These are phyloP conservation scores for Diaporthe batatas DNA, from an alignment of 2,329 filamentous ascomycete genomes.

Conservation along the genomic window DNA sequence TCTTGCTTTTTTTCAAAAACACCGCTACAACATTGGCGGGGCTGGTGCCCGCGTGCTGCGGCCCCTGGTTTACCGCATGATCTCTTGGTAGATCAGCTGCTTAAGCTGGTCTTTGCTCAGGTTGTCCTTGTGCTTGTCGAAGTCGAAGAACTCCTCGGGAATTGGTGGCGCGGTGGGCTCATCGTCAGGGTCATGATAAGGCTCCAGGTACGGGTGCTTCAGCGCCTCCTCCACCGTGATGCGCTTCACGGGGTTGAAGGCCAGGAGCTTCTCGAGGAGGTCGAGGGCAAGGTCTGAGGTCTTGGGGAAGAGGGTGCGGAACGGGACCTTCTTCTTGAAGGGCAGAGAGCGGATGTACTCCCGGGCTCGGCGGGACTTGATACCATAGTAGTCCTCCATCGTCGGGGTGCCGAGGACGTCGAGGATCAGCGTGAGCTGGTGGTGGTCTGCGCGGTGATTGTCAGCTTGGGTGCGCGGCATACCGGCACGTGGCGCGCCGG, in stretches of 20 bases:
- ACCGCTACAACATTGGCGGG: neutral
- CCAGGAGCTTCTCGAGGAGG: slow-evolving; percentile 92
- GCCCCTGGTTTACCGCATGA: slow-evolving; percentile 70
- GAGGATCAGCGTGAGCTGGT: slow-evolving; percentile 96
- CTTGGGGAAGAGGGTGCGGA: slow-evolving; percentile 97
- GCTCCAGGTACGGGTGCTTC: slow-evolving; percentile 97
- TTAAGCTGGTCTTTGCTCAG: slow-evolving; percentile 98
- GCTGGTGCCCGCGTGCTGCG: neutral
- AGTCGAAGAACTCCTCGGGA: slow-evolving; percentile 99
- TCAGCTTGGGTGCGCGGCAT: slow-evolving; percentile 34
- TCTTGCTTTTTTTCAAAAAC: neutral
- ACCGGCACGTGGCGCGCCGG: no score
- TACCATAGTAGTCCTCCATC: slow-evolving; percentile 99
- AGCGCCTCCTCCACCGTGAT: slow-evolving; percentile 98
- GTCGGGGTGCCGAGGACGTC: slow-evolving; percentile 98
- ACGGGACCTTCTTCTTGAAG: slow-evolving; percentile 99
- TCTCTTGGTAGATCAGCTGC: slow-evolving; percentile 97
- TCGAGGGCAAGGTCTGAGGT: slow-evolving; percentile 98
- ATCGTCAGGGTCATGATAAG: slow-evolving; percentile 98
- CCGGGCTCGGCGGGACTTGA: slow-evolving; percentile 96
- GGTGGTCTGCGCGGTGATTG: slow-evolving; percentile 76
- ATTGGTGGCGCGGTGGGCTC: slow-evolving; percentile 97
- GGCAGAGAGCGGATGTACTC: slow-evolving; percentile 98
- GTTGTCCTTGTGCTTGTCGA: slow-evolving; percentile 99
- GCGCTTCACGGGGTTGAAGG: slow-evolving; percentile 98